phyloP scores from a whole-genome alignment of 208 protist genomes.

The Kentomonas sorsogonicus region DNA sequence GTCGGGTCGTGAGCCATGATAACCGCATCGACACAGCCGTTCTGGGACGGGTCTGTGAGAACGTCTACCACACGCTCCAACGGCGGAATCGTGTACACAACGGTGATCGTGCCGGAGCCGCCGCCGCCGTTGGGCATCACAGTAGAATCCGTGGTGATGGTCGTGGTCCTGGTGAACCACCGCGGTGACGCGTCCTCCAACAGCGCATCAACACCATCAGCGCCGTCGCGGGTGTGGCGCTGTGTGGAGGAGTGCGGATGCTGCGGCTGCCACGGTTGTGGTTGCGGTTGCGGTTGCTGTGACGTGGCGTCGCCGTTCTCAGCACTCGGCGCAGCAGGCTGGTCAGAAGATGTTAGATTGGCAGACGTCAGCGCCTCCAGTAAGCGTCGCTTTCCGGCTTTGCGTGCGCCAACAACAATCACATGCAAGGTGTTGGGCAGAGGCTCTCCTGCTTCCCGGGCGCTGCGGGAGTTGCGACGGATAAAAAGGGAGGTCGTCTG shows the following conservation, averaged over 20 bases:
- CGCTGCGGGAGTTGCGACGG: slow-evolving; percentile 35
- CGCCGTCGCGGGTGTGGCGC: too few species aligned
- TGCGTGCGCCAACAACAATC: slow-evolving; percentile 44
- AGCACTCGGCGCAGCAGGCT: not conserved
- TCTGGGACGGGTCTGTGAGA: slow-evolving; percentile 36
- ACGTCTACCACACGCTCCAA: slow-evolving; percentile 30
- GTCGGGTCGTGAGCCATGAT: slow-evolving; percentile 75
- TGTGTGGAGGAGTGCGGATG: too few species aligned
- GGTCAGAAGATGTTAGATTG: slow-evolving; percentile 6
- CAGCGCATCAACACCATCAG: too few species aligned
- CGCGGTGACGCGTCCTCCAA: not conserved
- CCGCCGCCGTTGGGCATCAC: slow-evolving; percentile 19
- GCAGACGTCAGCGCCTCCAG: slow-evolving; percentile 36
- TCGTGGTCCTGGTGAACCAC: slow-evolving; percentile 45
- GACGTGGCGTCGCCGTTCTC: not conserved
- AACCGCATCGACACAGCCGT: slow-evolving; percentile 69
- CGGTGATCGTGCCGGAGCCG: slow-evolving; percentile 58
- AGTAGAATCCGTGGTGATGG: slow-evolving; percentile 45
- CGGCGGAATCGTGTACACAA: slow-evolving; percentile 49
- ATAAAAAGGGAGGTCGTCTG: slow-evolving; percentile 69
- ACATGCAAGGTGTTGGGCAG: slow-evolving; percentile 76
- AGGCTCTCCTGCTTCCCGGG: slow-evolving; percentile 29
- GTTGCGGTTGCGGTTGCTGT: not conserved
- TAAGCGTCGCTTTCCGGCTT: slow-evolving; percentile 50
- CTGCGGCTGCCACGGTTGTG: not conserved